phyloP scores from a whole-genome alignment of 2,329 filamentous ascomycete species.

The Ophiostoma montium region DNA sequence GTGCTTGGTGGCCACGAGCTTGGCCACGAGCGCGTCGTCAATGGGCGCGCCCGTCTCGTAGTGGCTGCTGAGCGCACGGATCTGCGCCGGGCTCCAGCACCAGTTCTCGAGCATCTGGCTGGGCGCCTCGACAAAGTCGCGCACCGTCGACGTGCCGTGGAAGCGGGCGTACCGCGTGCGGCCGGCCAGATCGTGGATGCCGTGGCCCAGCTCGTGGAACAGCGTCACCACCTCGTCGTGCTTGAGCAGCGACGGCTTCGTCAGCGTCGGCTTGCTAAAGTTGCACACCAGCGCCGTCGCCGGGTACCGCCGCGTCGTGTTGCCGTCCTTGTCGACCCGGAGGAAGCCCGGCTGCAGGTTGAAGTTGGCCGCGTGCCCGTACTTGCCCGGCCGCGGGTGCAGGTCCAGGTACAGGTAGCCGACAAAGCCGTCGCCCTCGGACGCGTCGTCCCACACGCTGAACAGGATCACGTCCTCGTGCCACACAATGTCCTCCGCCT shows the following conservation, averaged over 20 bases:
- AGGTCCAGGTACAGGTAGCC: constrained; percentile 76
- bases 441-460: constrained; percentile 67
- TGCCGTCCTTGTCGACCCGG: constrained; percentile 39
- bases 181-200: constrained; percentile 54
- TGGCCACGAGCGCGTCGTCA: constrained; percentile 59
- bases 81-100: constrained; percentile 55
- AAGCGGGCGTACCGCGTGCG: constrained; percentile 50
- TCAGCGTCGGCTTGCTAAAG: constrained; percentile 65
- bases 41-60: constrained; percentile 58
- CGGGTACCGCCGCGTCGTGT: constrained; percentile 51
- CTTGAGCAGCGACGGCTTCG: constrained; percentile 66
- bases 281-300: constrained; percentile 74
- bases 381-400: constrained; percentile 68
- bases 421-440: constrained; percentile 56
- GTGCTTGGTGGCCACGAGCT: constrained; percentile 62
- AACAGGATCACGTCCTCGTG: constrained; percentile 74
- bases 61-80: constrained; percentile 56
- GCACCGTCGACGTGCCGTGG: constrained; percentile 51
- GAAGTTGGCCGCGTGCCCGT: constrained; percentile 76
- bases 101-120: constrained; percentile 65
- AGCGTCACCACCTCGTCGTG: constrained; percentile 72
- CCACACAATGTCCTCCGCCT: constrained; percentile 62
- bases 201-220: constrained; percentile 65
- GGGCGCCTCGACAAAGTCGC: constrained; percentile 59
- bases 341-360: constrained; percentile 61